phyloP scores from a whole-genome alignment of 371 early-diverging fungal species.

The Rhizopus sp. region DNA sequence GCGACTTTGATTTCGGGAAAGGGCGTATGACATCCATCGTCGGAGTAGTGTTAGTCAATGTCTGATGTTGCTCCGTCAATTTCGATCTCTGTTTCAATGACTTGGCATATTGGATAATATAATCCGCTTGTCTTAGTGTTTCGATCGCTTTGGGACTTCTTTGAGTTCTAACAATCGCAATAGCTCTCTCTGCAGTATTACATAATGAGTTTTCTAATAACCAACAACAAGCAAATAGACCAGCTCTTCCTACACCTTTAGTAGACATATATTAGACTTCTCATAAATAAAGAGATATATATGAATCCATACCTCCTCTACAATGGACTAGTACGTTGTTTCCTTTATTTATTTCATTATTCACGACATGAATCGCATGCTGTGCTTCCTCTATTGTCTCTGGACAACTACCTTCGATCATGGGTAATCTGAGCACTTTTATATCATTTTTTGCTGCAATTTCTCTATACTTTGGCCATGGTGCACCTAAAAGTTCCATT shows the following conservation, averaged over 20 bases:
- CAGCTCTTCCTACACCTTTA: constrained; percentile 77
- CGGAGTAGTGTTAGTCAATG: too few species aligned
- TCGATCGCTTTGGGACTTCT: constrained; percentile 71
- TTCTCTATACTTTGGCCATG: constrained; percentile 64
- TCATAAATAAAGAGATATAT: background rate
- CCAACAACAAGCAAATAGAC: constrained; percentile 77
- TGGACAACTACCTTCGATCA: constrained; percentile 77
- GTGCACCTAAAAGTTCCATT: constrained; percentile 69
- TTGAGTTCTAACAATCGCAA: constrained; percentile 55
- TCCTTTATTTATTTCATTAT: constrained; percentile 51
- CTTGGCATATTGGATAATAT: constrained; percentile 53
- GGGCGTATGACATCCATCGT: too few species aligned
- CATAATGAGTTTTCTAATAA: constrained; percentile 59
- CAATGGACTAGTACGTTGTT: constrained; percentile 75
- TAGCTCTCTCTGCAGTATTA: constrained; percentile 52
- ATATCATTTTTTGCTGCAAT: constrained; percentile 60
- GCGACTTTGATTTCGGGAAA: too few species aligned
- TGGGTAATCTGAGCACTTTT: constrained; percentile 63
- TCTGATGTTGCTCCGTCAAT: too few species aligned
- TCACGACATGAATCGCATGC: constrained; percentile 54
- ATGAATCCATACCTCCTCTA: constrained; percentile 63
- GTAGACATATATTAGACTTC: background rate
- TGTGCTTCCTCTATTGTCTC: constrained; percentile 64
- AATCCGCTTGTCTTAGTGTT: constrained; percentile 68
- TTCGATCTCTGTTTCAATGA: constrained; percentile 24